Evolutionary conservation across 73 alveolate genomes (phyloP).

Genomic region (Tetrahymena elliotti): DNA sequence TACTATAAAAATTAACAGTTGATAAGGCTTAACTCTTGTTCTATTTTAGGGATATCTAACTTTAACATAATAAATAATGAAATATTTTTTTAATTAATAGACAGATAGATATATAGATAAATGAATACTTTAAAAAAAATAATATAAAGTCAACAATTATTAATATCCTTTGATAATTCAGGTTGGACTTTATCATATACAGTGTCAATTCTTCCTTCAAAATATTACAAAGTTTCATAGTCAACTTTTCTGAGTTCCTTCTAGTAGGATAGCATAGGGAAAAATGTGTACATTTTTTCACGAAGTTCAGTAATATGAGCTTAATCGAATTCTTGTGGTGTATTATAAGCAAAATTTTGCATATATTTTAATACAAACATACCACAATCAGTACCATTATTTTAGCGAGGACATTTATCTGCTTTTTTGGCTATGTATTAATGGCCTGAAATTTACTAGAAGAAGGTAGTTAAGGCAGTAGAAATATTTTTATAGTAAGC

Average conservation of each 20-base stretch:
- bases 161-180: background rate
- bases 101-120: no score
- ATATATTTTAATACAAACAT: background rate
- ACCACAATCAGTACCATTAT: background rate
- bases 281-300: background rate
- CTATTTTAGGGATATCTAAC: no score
- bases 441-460: background rate
- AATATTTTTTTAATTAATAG: no score
- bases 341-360: background rate
- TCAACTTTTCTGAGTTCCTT: background rate
- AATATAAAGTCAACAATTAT: background rate
- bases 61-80: no score
- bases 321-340: background rate
- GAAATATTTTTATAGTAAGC: background rate
- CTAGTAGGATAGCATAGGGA: background rate
- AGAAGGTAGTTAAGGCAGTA: background rate
- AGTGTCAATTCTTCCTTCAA: background rate
- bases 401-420: background rate
- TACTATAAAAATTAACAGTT: no score
- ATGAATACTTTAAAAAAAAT: background rate
- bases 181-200: background rate
- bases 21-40: no score
- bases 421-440: background rate
- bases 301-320: background rate
- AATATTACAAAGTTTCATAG: background rate